Evolutionary conservation across 1,284 basidiomycete genomes (phyloP).

Genomic region (Golubevia sp.): DNA sequence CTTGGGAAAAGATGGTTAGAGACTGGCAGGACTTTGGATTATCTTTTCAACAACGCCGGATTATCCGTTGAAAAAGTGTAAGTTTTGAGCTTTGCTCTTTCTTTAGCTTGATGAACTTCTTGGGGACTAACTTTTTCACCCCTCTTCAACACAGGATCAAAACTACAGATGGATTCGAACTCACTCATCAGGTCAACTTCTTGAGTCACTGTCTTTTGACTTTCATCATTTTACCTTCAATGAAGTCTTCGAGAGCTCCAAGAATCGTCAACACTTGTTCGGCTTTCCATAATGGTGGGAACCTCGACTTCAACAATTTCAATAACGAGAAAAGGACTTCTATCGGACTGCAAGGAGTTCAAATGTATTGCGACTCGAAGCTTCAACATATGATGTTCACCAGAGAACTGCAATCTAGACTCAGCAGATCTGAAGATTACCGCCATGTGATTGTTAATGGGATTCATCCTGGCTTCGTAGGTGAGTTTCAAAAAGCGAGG

Average conservation of each 20-base stretch:
- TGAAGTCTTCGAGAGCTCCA: constrained; percentile 14
- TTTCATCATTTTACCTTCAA: constrained; percentile 28
- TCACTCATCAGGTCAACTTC: constrained; percentile 27
- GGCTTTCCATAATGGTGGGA: constrained; percentile 36
- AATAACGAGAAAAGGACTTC: constrained; percentile 31
- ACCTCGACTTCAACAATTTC: constrained; percentile 37
- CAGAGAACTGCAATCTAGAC: constrained; percentile 35
- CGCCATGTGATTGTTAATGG: constrained; percentile 39
- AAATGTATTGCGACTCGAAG: constrained; percentile 39
- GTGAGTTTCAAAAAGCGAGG: neutral
- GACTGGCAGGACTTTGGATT: constrained; percentile 23
- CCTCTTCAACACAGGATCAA: too few relatives aligned
- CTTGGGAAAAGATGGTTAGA: constrained; percentile 25
- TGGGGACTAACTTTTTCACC: neutral
- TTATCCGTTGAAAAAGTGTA: constrained; percentile 10
- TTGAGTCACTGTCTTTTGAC: constrained; percentile 36
- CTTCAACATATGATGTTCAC: constrained; percentile 24
- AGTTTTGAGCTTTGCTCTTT: too few relatives aligned
- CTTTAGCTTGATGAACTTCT: too few relatives aligned
- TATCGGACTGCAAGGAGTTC: constrained; percentile 22
- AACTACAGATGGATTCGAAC: too few relatives aligned
- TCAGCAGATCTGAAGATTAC: constrained; percentile 28
- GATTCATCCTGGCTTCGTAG: constrained; percentile 25
- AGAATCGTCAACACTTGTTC: constrained; percentile 43
- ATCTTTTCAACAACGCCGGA: constrained; percentile 40